These are phyloP conservation scores for Mycena vulgaris DNA, from an alignment of 768 basidiomycete species.

Conservation along the genomic window DNA sequence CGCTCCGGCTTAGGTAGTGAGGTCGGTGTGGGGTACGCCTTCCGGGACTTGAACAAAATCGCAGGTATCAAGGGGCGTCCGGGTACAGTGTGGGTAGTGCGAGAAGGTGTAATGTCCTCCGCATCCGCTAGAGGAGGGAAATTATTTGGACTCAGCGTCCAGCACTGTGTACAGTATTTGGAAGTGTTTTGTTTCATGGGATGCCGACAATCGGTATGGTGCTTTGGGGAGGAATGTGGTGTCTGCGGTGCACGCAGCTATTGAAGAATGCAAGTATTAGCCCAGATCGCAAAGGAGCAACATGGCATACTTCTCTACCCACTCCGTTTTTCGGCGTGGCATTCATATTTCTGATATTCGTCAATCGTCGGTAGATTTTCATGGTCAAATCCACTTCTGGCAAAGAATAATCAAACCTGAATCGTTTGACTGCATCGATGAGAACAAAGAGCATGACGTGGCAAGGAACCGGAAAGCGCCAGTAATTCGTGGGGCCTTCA, in stretches of 20 bases:
- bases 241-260: neutral
- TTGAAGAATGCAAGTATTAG: neutral
- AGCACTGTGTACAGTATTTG: slow-evolving; percentile 2
- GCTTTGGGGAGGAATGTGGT: neutral
- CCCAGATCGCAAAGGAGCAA: neutral
- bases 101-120: neutral
- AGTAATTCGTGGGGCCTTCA: neutral
- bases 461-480: slow-evolving; percentile 13
- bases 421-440: neutral
- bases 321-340: neutral
- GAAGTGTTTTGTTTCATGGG: neutral
- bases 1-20: neutral
- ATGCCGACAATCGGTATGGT: neutral
- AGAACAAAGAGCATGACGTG: slow-evolving; percentile 12
- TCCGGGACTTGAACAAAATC: neutral
- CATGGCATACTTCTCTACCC: neutral
- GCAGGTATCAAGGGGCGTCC: neutral
- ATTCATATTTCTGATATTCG: neutral
- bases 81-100: neutral
- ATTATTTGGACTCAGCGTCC: slow-evolving; percentile 8
- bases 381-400: slow-evolving; percentile 3
- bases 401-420: neutral
- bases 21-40: slow-evolving; percentile 11
- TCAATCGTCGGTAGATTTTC: slow-evolving; percentile 6
- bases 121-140: slow-evolving; percentile 1